Evolutionary conservation across 1,284 basidiomycete species (phyloP).

Genomic region (Peniophora sp.): DNA sequence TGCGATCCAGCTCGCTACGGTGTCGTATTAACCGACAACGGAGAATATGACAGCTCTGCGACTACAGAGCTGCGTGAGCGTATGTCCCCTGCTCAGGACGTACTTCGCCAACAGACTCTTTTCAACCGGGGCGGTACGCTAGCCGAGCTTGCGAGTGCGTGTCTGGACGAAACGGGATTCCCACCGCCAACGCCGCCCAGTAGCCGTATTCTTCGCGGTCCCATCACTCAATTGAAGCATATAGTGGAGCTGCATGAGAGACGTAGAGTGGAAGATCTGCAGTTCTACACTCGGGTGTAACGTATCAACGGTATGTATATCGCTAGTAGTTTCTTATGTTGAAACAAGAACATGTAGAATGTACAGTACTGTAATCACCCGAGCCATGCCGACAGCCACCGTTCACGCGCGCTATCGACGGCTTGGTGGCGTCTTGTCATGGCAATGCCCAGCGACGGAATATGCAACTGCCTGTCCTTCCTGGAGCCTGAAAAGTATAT

Average conservation of each 20-base stretch:
- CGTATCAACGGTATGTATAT: no score
- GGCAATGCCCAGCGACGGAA: not conserved
- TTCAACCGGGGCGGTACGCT: conserved; percentile 22
- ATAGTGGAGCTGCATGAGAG: conserved; percentile 17
- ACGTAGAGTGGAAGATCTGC: conserved; percentile 15
- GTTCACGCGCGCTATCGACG: no score
- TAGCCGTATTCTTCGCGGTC: conserved; percentile 17
- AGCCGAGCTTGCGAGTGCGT: conserved; percentile 16
- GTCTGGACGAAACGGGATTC: conserved; percentile 20
- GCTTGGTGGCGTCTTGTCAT: no score
- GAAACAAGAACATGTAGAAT: no score
- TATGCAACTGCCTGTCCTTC: not conserved
- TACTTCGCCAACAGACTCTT: conserved; percentile 5
- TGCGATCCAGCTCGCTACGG: conserved; percentile 19
- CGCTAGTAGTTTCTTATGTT: no score
- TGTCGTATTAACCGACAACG: conserved; percentile 15
- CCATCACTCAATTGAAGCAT: conserved; percentile 14
- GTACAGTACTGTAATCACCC: no score
- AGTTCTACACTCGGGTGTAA: conserved; percentile 3
- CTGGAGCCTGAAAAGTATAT: conserved; percentile 13
- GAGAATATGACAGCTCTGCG: conserved; percentile 12
- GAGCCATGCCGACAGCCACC: no score
- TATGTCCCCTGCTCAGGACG: conserved; percentile 14
- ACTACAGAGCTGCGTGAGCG: conserved; percentile 5
- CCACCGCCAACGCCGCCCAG: conserved; percentile 18